Percentiles rank a stretch among this genome's conserved stretches.
phyloP scores from a whole-genome alignment of 441 rosid species.

The Brassica hybrid region DNA sequence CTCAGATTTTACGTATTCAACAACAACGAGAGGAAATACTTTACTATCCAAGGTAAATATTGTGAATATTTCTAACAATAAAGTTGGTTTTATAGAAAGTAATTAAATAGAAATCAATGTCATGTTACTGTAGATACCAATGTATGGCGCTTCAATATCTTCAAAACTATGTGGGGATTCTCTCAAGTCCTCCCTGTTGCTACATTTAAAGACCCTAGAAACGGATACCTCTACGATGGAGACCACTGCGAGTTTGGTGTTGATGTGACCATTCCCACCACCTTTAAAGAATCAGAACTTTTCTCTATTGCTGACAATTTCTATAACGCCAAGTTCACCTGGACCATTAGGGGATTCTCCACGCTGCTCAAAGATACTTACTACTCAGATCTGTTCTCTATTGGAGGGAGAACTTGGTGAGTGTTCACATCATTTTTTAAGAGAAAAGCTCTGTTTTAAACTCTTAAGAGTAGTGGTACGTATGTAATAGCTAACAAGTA shows the following conservation, averaged over 20 bases:
- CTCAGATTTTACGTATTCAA: slow-evolving; percentile 37
- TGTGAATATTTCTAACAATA: background rate
- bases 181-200: slow-evolving; percentile 2
- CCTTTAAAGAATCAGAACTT: slow-evolving; percentile 8
- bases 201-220: background rate
- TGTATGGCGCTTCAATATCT: background rate
- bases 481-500: background rate
- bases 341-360: background rate
- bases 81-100: background rate
- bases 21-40: slow-evolving; percentile 25
- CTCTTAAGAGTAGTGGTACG: background rate
- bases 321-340: background rate
- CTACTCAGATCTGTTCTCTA: slow-evolving; percentile 7
- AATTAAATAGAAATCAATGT: background rate
- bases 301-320: background rate
- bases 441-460: background rate
- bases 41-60: slow-evolving; percentile 32
- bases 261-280: slow-evolving; percentile 21
- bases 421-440: background rate
- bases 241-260: slow-evolving; percentile 41
- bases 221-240: slow-evolving; percentile 35
- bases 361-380: background rate
- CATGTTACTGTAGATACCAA: background rate
- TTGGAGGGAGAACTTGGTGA: slow-evolving; percentile 30
- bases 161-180: slow-evolving; percentile 11